Evolutionary conservation across 306 rosid genomes (phyloP).

Genomic region (Medicago truncatula): DNA sequence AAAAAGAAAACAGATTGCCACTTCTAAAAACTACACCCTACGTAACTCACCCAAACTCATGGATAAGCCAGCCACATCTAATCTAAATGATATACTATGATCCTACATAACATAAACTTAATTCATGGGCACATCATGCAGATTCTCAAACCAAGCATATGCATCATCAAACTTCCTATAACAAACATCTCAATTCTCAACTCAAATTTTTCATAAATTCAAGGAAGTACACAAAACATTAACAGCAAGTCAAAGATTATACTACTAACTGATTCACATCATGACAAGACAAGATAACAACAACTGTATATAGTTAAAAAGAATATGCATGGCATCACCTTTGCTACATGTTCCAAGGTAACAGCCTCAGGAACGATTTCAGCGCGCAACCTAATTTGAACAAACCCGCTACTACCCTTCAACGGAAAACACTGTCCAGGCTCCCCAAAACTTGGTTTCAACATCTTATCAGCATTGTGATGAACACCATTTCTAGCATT

Average conservation of each 20-base stretch:
- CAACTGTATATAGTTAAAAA: not conserved
- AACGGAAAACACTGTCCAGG: constrained; percentile 93
- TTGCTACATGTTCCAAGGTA: constrained; percentile 93
- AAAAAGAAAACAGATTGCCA: not conserved
- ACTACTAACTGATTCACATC: not conserved
- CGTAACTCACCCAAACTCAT: constrained; percentile 15
- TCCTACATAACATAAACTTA: not conserved
- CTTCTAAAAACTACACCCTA: constrained; percentile 21
- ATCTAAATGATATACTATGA: not conserved
- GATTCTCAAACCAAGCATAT: constrained; percentile 1
- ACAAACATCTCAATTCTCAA: constrained; percentile 4
- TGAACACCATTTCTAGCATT: constrained; percentile 53
- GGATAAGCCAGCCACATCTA: not conserved
- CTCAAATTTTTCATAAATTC: constrained; percentile 11
- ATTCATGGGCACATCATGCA: constrained; percentile 15
- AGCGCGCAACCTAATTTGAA: constrained; percentile 77
- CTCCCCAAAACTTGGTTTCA: constrained; percentile 94
- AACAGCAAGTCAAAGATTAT: not conserved
- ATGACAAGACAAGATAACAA: not conserved
- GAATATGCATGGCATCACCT: constrained; percentile 57
- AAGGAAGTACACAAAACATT: not conserved
- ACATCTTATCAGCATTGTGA: constrained; percentile 70
- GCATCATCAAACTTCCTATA: constrained; percentile 11
- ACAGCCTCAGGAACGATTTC: constrained; percentile 86
- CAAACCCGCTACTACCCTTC: constrained; percentile 83